These are phyloP conservation scores for Diaporthe nobilis DNA, from an alignment of 2,329 filamentous ascomycete species.

Conservation along the genomic window DNA sequence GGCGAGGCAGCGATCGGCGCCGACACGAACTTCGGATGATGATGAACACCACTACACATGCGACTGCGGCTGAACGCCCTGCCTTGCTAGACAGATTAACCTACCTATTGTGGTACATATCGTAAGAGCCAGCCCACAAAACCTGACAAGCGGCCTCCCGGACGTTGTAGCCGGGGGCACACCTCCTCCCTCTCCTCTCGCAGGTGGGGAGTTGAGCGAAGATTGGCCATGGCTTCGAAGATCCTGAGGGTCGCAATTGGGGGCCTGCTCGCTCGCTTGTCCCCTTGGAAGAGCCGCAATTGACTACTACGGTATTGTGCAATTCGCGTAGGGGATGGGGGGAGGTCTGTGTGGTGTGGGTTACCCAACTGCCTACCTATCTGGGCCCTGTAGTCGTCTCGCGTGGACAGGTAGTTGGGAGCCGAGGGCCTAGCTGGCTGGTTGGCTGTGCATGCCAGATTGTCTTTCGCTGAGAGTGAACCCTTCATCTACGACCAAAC, in stretches of 20 bases:
- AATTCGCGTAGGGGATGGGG: too few relatives aligned
- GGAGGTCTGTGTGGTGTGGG: conserved; percentile 1
- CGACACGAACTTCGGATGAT: conserved; percentile 19
- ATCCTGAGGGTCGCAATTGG: conserved; percentile 18
- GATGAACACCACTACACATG: conserved; percentile 18
- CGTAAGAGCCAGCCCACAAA: not conserved
- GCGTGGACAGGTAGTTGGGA: conserved; percentile 2
- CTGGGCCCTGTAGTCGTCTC: not conserved
- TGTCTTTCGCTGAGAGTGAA: not conserved
- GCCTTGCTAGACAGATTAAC: not conserved
- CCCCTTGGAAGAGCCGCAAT: conserved; percentile 21
- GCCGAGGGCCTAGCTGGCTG: not conserved
- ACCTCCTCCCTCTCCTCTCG: not conserved
- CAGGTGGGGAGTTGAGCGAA: not conserved
- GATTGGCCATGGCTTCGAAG: conserved; percentile 24
- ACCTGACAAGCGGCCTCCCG: conserved; percentile 28
- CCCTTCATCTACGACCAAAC: conserved; percentile 17
- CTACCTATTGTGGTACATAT: not conserved
- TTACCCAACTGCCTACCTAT: not conserved
- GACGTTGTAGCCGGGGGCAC: not conserved
- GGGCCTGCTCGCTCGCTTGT: not conserved
- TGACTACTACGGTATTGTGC: not conserved
- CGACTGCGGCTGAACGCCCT: conserved; percentile 22
- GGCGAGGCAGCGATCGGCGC: conserved; percentile 18
- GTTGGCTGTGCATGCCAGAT: not conserved